These are phyloP conservation scores for Xylariaceae sp. DNA, from an alignment of 2,329 filamentous ascomycete species.

Conservation along the genomic window DNA sequence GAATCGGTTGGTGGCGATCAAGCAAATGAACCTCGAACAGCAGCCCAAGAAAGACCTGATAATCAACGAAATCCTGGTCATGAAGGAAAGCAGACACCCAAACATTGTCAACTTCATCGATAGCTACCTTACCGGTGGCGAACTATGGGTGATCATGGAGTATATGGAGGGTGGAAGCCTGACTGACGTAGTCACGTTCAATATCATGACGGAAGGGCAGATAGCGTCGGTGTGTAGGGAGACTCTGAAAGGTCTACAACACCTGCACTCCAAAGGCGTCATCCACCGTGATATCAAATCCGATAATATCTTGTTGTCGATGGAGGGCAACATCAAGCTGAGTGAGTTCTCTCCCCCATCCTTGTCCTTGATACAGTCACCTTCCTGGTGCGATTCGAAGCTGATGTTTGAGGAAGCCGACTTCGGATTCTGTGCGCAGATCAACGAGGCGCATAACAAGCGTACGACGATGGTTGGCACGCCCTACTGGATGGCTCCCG, in stretches of 20 bases:
- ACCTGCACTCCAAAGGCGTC: constrained; percentile 94
- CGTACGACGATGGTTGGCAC: constrained; percentile 98
- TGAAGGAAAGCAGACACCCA: constrained; percentile 97
- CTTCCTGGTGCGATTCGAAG: background rate
- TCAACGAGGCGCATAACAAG: constrained; percentile 95
- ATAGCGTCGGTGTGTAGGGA: constrained; percentile 95
- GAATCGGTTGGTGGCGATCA: constrained; percentile 91
- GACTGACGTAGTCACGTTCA: constrained; percentile 97
- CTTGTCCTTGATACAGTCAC: background rate
- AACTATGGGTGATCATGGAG: constrained; percentile 99
- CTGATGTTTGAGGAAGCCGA: constrained; percentile 57
- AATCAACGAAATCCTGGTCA: constrained; percentile 97
- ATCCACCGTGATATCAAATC: constrained; percentile 99
- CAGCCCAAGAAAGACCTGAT: constrained; percentile 99
- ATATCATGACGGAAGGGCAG: constrained; percentile 97
- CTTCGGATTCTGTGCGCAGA: constrained; percentile 97
- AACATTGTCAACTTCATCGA: constrained; percentile 99
- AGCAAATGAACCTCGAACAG: constrained; percentile 98
- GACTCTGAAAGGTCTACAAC: constrained; percentile 85
- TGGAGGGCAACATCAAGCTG: constrained; percentile 95
- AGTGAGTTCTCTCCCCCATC: constrained; percentile 54
- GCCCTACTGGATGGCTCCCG: constrained; percentile 99
- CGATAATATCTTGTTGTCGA: constrained; percentile 89
- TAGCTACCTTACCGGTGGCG: constrained; percentile 82
- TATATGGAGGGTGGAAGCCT: constrained; percentile 98